Percentiles rank a stretch among this genome's conserved stretches.
Conservation (phyloP, 495 filamentous ascomycete genomes). For the Penicillium diatomitis region DNA sequence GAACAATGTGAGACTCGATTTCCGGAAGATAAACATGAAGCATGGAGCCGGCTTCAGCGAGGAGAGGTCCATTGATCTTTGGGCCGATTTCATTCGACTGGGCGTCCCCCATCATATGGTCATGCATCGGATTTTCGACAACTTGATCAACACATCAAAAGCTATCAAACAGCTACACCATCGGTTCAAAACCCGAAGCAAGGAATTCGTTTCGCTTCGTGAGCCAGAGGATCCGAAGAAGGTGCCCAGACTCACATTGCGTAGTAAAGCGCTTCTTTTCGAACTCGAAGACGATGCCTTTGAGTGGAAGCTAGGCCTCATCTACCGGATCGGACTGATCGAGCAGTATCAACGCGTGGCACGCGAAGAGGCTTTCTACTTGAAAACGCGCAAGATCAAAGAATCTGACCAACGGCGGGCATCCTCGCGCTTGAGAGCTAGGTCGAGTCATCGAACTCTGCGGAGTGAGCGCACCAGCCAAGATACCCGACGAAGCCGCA, state of each 20-base stretch:
- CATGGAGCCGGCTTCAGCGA: slow-evolving; percentile 49
- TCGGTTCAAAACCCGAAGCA: slow-evolving; percentile 75
- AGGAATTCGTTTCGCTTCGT: slow-evolving; percentile 79
- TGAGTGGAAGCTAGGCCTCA: slow-evolving; percentile 90
- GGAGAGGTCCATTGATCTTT: slow-evolving; percentile 78
- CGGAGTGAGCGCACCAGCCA: slow-evolving; percentile 37
- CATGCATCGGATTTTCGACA: slow-evolving; percentile 85
- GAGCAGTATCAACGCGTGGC: slow-evolving; percentile 86
- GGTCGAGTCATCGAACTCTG: slow-evolving; percentile 37
- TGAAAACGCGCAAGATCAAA: slow-evolving; percentile 80
- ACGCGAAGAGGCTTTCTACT: slow-evolving; percentile 76
- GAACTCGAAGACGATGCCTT: slow-evolving; percentile 95
- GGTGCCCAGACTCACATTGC: slow-evolving; percentile 73
- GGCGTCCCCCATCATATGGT: slow-evolving; percentile 93
- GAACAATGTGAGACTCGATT: slow-evolving; percentile 68
- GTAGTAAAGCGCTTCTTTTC: slow-evolving; percentile 72
- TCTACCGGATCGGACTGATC: slow-evolving; percentile 77
- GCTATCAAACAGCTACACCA: slow-evolving; percentile 83
- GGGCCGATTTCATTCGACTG: slow-evolving; percentile 74
- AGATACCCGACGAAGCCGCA: slow-evolving; percentile 45
- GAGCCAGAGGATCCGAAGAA: slow-evolving; percentile 73
- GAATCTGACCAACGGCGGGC: slow-evolving; percentile 48
- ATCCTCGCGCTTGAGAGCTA: slow-evolving; percentile 43
- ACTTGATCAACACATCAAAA: slow-evolving; percentile 79
- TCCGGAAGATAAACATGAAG: slow-evolving; percentile 66